Evolutionary conservation across 495 filamentous ascomycete species (phyloP), one percentile per base, ranked within the genome.

Genomic region (Neohortaea acidophila): DNA sequence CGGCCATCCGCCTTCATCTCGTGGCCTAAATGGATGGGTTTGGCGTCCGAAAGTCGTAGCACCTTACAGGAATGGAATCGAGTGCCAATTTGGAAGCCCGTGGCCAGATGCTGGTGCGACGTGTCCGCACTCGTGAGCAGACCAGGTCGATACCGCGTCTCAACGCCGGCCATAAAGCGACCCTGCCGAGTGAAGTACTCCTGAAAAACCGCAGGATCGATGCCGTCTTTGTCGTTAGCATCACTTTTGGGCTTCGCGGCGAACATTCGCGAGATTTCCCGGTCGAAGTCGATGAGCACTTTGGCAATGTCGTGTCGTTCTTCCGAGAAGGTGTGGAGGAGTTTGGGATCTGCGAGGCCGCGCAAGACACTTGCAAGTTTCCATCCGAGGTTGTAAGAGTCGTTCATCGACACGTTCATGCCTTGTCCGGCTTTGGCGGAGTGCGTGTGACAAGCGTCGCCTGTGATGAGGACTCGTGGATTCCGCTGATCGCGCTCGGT

Each of bases 241-340:
- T 46, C 37, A n/a, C 22, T 27, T 21, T 45, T 45, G 51, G 44
- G 47, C 33, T 56, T 56, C 6, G 41, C 34, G 15, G 68, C 72
- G 51, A 82, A 81, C 3, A 75, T 54, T 39, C 65, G 63, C 0
- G 78, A 66, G 47, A 78, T 83, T 43, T 67, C 62, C 0, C 73
- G 64, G 41, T 85, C 80, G 44, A 84, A 85, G 23, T 75, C 72
- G 43, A 86, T 80, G 25, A 89, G 56, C 35, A 79, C 68, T n/a
- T 68, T 62, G 2, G 81, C 80, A 13, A 76, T 73, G 45, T 68
- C 68, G 48, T 73, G 63, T 2, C 81, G 66, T 55, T 87, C 81
- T 3, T 68, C 47, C 5, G 77, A 68, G 44, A 85, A 87, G 2
- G 80, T 81, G 46, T 73, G 57, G 1, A 85, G 60, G 2, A 84